Evolutionary conservation across 352 stramenopile species (phyloP).

Genomic region (Blastocystis sp.): DNA sequence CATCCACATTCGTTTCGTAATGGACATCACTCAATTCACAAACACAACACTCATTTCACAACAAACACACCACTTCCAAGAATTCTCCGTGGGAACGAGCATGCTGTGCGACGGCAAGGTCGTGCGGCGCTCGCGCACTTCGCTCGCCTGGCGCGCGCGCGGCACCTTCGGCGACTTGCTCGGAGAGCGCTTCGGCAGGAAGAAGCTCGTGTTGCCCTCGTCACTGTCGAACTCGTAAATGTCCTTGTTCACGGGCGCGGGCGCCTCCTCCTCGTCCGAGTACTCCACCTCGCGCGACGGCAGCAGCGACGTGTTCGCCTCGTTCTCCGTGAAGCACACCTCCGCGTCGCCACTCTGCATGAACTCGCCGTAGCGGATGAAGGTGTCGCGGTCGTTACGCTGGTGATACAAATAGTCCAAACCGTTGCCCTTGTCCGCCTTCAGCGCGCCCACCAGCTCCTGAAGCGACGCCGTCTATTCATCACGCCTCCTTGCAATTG

Average conservation of each 20-base stretch:
- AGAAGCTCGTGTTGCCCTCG: slow-evolving; percentile 37
- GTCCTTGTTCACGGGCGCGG: not conserved
- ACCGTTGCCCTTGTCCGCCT: not conserved
- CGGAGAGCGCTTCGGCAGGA: not conserved
- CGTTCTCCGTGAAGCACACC: slow-evolving; percentile 12
- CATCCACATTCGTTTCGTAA: not conserved
- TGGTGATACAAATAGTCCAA: slow-evolving; percentile 43
- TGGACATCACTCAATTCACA: not conserved
- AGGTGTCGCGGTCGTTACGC: slow-evolving; percentile 32
- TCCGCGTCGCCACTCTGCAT: slow-evolving; percentile 1
- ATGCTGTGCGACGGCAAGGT: slow-evolving; percentile 43
- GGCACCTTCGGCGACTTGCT: not conserved
- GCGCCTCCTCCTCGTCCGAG: not conserved
- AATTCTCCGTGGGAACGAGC: slow-evolving; percentile 16
- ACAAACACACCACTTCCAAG: slow-evolving; percentile 51
- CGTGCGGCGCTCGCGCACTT: not conserved
- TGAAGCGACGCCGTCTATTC: slow-evolving; percentile 31
- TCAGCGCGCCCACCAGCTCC: slow-evolving; percentile 9
- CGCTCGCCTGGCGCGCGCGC: not conserved
- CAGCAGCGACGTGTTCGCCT: slow-evolving; percentile 4
- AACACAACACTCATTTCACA: slow-evolving; percentile 31
- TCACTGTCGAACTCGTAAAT: slow-evolving; percentile 47
- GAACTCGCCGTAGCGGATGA: slow-evolving; percentile 49
- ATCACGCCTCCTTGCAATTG: not conserved
- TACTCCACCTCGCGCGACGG: not conserved